Percentiles rank a stretch among this genome's conserved stretches.
Conservation (phyloP, 2,329 filamentous ascomycete species). For the Fonsecaea multimorphosa region DNA sequence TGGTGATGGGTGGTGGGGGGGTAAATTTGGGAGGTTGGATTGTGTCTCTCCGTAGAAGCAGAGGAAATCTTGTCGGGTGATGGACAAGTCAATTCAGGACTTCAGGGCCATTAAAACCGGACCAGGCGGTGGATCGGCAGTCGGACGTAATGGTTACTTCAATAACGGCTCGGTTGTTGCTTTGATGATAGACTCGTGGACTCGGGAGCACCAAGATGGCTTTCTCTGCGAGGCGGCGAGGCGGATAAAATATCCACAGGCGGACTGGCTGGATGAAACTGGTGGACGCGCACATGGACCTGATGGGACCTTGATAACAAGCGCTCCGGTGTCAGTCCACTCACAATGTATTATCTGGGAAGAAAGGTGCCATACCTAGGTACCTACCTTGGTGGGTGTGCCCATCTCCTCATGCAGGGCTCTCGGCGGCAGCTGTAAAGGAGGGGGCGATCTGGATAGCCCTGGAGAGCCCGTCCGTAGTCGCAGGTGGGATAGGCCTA, state of each 20-base stretch:
- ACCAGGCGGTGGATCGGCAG: slow-evolving; percentile 16
- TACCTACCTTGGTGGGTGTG: not conserved
- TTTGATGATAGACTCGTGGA: not conserved
- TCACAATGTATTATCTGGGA: not conserved
- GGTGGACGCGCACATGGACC: slow-evolving; percentile 1
- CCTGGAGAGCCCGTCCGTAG: not conserved
- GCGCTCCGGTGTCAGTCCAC: slow-evolving; percentile 7
- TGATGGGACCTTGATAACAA: not conserved
- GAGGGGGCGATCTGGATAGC: not conserved
- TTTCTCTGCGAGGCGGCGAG: not conserved
- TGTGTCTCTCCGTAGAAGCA: not conserved
- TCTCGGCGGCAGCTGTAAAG: not conserved
- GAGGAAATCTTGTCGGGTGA: slow-evolving; percentile 6
- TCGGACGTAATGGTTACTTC: slow-evolving; percentile 18
- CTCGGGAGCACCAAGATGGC: not conserved
- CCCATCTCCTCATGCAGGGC: slow-evolving; percentile 5
- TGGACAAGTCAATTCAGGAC: slow-evolving; percentile 5
- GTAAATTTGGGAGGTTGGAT: slow-evolving; percentile 7
- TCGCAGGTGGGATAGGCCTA: not conserved
- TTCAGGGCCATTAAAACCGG: not conserved
- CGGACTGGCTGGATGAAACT: slow-evolving; percentile 1
- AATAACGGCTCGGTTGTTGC: slow-evolving; percentile 13
- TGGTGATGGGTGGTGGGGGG: slow-evolving; percentile 7
- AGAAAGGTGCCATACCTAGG: not conserved
- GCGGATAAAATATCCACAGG: slow-evolving; percentile 17